A percentile compares a stretch with the other conserved stretches of the same genome.
Conservation (phyloP, 1,284 basidiomycete species). For the Austroboletus olivaceoglutinosus region DNA sequence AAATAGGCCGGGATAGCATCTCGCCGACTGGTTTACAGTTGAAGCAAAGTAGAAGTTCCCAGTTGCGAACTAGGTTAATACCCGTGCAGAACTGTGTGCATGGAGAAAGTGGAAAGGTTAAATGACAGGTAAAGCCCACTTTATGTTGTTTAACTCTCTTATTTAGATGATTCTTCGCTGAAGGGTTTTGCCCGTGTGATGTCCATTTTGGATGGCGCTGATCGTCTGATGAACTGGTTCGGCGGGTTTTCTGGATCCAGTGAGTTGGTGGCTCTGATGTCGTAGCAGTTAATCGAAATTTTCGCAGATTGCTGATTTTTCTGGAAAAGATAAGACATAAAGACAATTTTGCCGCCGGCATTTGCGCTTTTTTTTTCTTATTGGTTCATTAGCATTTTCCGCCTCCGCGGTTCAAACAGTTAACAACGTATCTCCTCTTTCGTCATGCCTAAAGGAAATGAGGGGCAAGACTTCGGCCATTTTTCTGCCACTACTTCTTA, state of each 20-base stretch:
- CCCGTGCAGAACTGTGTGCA: neutral
- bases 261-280: neutral
- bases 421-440: neutral
- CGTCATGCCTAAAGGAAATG: neutral
- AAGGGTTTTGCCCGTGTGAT: neutral
- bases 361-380: neutral
- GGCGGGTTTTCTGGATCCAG: neutral
- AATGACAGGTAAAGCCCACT: neutral
- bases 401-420: no score
- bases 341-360: neutral
- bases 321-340: neutral
- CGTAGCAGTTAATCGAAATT: neutral
- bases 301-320: neutral
- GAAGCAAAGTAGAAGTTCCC: neutral
- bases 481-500: neutral
- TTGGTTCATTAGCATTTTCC: neutral
- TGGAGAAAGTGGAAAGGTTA: neutral
- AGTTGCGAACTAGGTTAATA: neutral
- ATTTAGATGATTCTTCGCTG: no score
- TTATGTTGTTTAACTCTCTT: slow-evolving; percentile 1
- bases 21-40: neutral
- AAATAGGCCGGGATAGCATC: neutral
- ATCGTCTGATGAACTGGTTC: slow-evolving; percentile 12
- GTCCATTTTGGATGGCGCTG: neutral
- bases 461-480: no score